Base-by-base conservation (phyloP, 2,329 filamentous ascomycete genomes). In the Claviceps purpurea region DNA sequence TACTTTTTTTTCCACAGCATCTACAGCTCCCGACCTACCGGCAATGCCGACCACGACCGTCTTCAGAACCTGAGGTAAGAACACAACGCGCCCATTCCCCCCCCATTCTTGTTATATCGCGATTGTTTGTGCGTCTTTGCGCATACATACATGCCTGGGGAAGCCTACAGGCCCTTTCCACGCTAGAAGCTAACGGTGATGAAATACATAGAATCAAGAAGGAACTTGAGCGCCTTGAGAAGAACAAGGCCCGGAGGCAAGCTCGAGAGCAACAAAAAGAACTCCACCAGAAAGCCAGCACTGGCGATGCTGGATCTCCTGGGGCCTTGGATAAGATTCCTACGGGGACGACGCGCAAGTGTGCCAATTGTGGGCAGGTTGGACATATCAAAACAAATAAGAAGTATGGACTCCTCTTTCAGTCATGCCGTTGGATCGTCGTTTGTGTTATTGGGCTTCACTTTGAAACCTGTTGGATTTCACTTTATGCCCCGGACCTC, bases 311-410 rank as follows among this genome's bases (percentile, higher is more conserved):
- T 39, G 72, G 66, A 47, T 79, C 77, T 34, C 77, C 77, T 24
- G 76, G 75, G 54, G 60, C 65, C 34, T 57, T 58, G 49, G 77
- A 76, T 63, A 78, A 80, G 62, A 71, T 75, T 61, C 72, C 73
- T 54, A 77, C 72, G 47, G 82, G 84, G 55, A 94, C 88, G 52
- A 85, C 85, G 38, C 79, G 94, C 61, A 97, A 97, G 73, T 98
- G 93, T 71, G 93, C 93, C 59, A 97, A 96, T 68, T 98, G 93
- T 70, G 93, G 93, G 49, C 87, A 93, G 67, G 86, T 95, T 51
- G 93, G 93, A 37, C 93, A 98, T 64, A 98, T 98, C 75, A 96
- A 96, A 71, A 97, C 91, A 47, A 97, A 97, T 75, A 95, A 96
- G 73, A 97, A 96, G 89, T 93, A 79, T 70, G 76, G 69, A 52